These are phyloP conservation scores for Colletotrichum paranaense DNA, from an alignment of 2,329 filamentous ascomycete genomes.

Conservation along the genomic window DNA sequence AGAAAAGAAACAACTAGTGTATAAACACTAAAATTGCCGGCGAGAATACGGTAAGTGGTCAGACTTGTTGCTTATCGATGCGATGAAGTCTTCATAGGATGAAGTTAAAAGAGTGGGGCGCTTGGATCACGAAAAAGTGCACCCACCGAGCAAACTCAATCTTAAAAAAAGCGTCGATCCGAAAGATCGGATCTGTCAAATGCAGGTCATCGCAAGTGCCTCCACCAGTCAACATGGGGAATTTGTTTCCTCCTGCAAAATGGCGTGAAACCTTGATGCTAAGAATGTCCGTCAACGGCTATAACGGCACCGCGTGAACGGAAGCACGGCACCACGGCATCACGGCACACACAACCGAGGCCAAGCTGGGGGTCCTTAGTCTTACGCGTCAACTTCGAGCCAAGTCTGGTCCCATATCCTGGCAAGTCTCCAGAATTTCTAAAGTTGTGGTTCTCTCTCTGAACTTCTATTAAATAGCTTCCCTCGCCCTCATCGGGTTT, in stretches of 20 bases:
- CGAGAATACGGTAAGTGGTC: not conserved
- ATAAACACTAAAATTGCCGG: too few species aligned
- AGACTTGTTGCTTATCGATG: not conserved
- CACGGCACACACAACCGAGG: slow-evolving; percentile 28
- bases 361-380: slow-evolving; percentile 7
- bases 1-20: too few species aligned
- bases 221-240: not conserved
- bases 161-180: not conserved
- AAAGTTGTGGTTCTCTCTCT: not conserved
- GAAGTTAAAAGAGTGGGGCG: not conserved
- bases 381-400: slow-evolving; percentile 13
- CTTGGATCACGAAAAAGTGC: not conserved
- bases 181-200: slow-evolving; percentile 1
- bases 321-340: slow-evolving; percentile 16
- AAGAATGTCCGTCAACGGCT: slow-evolving; percentile 12
- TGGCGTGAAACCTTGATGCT: slow-evolving; percentile 11
- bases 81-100: not conserved
- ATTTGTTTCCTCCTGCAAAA: not conserved
- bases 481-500: not conserved
- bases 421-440: not conserved
- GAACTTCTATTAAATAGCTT: not conserved
- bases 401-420: not conserved
- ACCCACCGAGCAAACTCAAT: not conserved
- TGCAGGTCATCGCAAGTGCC: not conserved
- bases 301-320: slow-evolving; percentile 23